Base-by-base conservation (phyloP, 176 grass and related monocot genomes). In the Aegilops tauschii region DNA sequence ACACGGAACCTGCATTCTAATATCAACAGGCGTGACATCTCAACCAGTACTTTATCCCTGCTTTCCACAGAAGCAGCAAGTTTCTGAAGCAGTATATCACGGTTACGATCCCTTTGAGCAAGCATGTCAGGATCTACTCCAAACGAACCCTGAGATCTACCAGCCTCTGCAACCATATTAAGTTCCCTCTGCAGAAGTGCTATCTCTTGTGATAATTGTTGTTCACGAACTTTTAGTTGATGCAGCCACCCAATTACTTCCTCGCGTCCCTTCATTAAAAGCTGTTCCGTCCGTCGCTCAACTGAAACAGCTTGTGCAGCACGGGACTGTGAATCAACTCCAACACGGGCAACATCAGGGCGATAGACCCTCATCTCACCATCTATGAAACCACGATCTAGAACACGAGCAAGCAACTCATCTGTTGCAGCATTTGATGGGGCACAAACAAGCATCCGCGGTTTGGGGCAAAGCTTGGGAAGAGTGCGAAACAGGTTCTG, bases 361-460 rank as follows among this genome's bases (percentile, higher is more conserved):
- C 95, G 93, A 71, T 98, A 98, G 20, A 98, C 84, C 84, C 95
- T 95, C 95, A 98, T 98, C 73, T 98, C 95, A 61, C 95, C 95
- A 92, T 98, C 95, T 73, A 98, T 95, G 84, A 98, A 98, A 29
- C 95, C 95, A 61, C 93, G 93, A 81, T 98, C 95, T 80, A 98
- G 93, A 81, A 98, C 95, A 86, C 91, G 95, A 64, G 95, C 83
- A 84, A 98, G 80, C 29, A 98, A 61, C 83, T 98, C 95, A 81
- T 98, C 95, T 87, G 93, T 98, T 59, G 95, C 95, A 62, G 95
- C 93, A 61, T 98, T 98, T 84, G 95, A 98, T 50, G 95, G 95
- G 18, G 95, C 95, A 71, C 95, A 98, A 7, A 98, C 95, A 76
- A 98, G 91, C 95, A 98, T 95, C 72, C 95, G 92, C 8, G 95